Conservation (phyloP, 73 alveolate genomes). For the Loxodes magnus region DNA sequence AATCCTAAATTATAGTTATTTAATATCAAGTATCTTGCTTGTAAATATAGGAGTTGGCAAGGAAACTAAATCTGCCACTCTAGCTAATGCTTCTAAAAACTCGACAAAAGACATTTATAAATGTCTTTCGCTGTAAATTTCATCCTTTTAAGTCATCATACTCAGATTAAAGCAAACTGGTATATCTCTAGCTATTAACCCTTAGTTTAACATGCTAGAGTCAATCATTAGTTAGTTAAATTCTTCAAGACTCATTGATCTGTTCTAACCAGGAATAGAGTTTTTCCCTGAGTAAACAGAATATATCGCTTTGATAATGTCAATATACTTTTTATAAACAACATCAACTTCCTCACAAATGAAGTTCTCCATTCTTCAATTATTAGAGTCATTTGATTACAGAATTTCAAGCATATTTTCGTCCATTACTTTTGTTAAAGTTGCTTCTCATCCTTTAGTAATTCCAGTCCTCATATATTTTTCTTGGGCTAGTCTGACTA, state of each 20-base stretch:
- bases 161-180: constrained; percentile 35
- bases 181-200: constrained; percentile 37
- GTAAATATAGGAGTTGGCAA: no score
- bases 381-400: constrained; percentile 17
- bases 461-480: constrained; percentile 26
- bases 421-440: constrained; percentile 19
- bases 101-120: constrained; percentile 37
- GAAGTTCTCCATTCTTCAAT: constrained; percentile 33
- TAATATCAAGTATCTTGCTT: no score
- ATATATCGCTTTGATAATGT: constrained; percentile 17
- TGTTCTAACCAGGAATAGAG: constrained; percentile 59
- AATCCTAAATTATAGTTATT: no score
- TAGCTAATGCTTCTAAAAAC: constrained; percentile 32
- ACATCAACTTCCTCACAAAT: constrained; percentile 45
- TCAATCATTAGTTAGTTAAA: constrained; percentile 18
- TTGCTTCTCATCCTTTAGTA: constrained; percentile 9
- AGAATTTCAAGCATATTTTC: constrained; percentile 15
- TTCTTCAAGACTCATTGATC: constrained; percentile 44
- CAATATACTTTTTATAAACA: constrained; percentile 15
- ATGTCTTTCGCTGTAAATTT: constrained; percentile 40
- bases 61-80: constrained; percentile 25
- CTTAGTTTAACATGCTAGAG: constrained; percentile 22
- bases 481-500: constrained; percentile 44
- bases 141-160: constrained; percentile 59
- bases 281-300: constrained; percentile 38